phyloP scores from a whole-genome alignment of 805 yeast species.

The Helenozyma rhizophorensis region DNA sequence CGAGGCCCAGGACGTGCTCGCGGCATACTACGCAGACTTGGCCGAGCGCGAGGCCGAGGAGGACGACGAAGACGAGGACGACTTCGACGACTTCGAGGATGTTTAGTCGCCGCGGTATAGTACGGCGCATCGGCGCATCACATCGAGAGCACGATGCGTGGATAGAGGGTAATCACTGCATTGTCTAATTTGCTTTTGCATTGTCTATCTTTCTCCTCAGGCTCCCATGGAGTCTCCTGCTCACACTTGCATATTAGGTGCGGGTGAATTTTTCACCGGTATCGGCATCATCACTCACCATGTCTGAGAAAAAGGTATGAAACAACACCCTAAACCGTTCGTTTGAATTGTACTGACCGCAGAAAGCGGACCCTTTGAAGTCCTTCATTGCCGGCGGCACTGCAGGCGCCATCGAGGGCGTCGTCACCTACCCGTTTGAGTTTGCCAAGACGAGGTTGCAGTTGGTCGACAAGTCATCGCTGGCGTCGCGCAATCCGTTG shows the following conservation, averaged over 20 bases:
- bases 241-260: too few relatives aligned
- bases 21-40: slow-evolving; percentile 67
- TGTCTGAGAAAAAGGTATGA: slow-evolving; percentile 13
- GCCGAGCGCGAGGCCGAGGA: slow-evolving; percentile 66
- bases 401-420: slow-evolving; percentile 96
- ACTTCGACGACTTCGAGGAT: slow-evolving; percentile 36
- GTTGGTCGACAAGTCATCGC: slow-evolving; percentile 61
- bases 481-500: slow-evolving; percentile 76
- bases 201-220: too few relatives aligned
- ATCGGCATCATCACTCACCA: slow-evolving; percentile 2
- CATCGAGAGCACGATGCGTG: too few relatives aligned
- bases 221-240: too few relatives aligned
- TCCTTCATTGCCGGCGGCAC: slow-evolving; percentile 94
- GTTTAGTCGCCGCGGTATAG: slow-evolving; percentile 1
- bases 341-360: too few relatives aligned
- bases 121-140: background rate
- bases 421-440: slow-evolving; percentile 91
- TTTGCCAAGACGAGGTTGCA: slow-evolving; percentile 94
- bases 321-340: background rate
- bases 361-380: slow-evolving; percentile 62
- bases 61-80: slow-evolving; percentile 53
- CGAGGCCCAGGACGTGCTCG: slow-evolving; percentile 66
- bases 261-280: too few relatives aligned
- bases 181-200: too few relatives aligned
- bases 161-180: too few relatives aligned